These are phyloP conservation scores for Naganishia cerealis DNA, from an alignment of 1,284 basidiomycete genomes.

Conservation along the genomic window DNA sequence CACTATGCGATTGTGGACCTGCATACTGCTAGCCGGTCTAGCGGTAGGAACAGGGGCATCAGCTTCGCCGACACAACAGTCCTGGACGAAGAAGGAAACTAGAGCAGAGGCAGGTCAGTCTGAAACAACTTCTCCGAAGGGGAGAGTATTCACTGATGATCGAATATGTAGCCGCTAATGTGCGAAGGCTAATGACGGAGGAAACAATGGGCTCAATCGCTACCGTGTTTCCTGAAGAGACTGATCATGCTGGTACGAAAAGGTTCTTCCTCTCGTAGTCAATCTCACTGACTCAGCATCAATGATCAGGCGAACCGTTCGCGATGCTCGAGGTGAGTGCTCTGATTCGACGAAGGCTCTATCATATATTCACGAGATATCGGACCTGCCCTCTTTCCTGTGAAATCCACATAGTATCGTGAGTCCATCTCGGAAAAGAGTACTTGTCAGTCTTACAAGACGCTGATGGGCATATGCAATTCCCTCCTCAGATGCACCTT, in stretches of 20 bases:
- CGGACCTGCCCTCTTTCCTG: neutral
- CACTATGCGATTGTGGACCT: neutral
- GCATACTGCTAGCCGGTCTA: neutral
- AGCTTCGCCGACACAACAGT: constrained; percentile 5
- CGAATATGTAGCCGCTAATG: constrained; percentile 36
- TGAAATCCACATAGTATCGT: constrained; percentile 35
- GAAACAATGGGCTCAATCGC: constrained; percentile 48
- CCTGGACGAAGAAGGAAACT: constrained; percentile 13
- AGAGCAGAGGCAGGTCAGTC: constrained; percentile 16
- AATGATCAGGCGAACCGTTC: constrained; percentile 59
- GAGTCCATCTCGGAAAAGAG: constrained; percentile 9
- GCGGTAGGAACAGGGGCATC: neutral
- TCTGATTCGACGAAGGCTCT: constrained; percentile 41
- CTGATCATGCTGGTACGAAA: constrained; percentile 41
- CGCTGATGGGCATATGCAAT: constrained; percentile 3
- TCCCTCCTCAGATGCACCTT: constrained; percentile 55
- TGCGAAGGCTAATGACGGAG: constrained; percentile 39
- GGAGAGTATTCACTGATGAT: neutral
- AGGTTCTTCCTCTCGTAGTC: constrained; percentile 3
- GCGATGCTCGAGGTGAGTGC: constrained; percentile 65
- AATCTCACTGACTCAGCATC: neutral
- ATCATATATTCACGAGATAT: neutral
- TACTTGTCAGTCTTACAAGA: neutral
- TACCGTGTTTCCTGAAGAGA: constrained; percentile 45
- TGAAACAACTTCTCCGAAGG: neutral